Conservation (phyloP, 176 grass and related monocot genomes). For the Avena sativa region DNA sequence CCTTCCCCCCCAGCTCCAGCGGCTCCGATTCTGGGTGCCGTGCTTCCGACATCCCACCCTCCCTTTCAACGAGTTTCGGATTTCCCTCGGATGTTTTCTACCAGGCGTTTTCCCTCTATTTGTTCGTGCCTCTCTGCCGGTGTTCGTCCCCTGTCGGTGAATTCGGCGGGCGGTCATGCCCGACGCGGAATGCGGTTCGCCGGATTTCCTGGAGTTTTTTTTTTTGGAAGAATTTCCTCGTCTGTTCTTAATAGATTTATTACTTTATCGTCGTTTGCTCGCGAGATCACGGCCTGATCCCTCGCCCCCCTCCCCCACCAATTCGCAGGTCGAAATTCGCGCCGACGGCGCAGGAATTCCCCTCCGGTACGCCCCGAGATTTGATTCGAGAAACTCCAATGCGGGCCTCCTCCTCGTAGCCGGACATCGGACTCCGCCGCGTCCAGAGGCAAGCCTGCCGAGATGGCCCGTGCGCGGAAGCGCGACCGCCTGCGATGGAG, state of each 20-base stretch:
- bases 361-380: conserved; percentile 3
- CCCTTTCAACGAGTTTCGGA: background rate
- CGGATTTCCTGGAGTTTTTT: background rate
- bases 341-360: background rate
- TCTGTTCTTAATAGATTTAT: conserved; percentile 14
- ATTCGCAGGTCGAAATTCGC: conserved; percentile 43
- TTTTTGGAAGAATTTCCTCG: background rate
- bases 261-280: background rate
- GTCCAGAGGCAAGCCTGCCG: conserved; percentile 2
- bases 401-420: conserved; percentile 41
- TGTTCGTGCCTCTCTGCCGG: background rate
- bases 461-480: conserved; percentile 66
- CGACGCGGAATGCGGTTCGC: conserved; percentile 3
- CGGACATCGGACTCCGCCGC: conserved; percentile 13
- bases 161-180: conserved; percentile 9
- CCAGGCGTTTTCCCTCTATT: background rate
- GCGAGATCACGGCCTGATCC: conserved; percentile 46
- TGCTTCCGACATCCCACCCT: background rate
- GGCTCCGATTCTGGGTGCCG: background rate
- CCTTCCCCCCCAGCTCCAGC: background rate
- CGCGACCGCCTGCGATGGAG: conserved; percentile 87
- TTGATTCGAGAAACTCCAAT: conserved; percentile 41
- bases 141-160: background rate
- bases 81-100: background rate
- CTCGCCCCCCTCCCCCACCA: background rate